phyloP scores from a whole-genome alignment of 192 early-diverging fungal species.

The Backusella psychrophila region DNA sequence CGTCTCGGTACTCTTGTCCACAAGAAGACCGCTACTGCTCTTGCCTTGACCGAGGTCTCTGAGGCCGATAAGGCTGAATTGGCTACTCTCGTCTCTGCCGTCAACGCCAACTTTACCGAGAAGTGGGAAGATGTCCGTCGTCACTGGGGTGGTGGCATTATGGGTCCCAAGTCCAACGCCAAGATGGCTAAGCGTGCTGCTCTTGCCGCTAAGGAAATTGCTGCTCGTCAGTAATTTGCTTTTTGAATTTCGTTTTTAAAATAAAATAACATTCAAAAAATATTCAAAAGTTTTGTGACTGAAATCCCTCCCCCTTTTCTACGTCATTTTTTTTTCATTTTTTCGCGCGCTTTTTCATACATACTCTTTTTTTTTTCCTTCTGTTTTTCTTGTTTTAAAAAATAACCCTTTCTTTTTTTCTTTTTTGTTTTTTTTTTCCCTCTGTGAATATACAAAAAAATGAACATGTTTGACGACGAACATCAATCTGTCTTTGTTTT shows the following conservation, averaged over 20 bases:
- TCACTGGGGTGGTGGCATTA: slow-evolving; percentile 97
- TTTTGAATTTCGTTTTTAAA: background rate
- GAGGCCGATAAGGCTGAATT: slow-evolving; percentile 93
- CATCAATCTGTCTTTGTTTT: slow-evolving; percentile 26
- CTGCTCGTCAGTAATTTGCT: slow-evolving; percentile 31
- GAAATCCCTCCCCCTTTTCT: too few species aligned
- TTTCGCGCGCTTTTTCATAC: background rate
- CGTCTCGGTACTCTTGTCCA: slow-evolving; percentile 97
- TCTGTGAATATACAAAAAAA: background rate
- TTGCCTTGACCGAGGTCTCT: slow-evolving; percentile 89
- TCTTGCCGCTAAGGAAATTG: slow-evolving; percentile 40
- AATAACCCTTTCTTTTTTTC: background rate
- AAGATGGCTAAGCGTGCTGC: slow-evolving; percentile 73
- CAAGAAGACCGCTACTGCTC: slow-evolving; percentile 98
- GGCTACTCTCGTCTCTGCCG: slow-evolving; percentile 76
- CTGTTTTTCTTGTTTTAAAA: background rate
- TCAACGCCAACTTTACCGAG: slow-evolving; percentile 95
- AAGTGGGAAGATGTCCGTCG: slow-evolving; percentile 88
- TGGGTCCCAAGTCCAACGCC: slow-evolving; percentile 87
- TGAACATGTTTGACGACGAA: slow-evolving; percentile 19
- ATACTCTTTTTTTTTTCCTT: background rate
- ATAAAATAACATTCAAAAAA: background rate
- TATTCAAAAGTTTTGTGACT: background rate
- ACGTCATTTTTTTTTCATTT: background rate
- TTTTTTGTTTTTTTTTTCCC: background rate